Base-by-base conservation (phyloP, 306 rosid genomes). In the Quercus aquifolioides region DNA sequence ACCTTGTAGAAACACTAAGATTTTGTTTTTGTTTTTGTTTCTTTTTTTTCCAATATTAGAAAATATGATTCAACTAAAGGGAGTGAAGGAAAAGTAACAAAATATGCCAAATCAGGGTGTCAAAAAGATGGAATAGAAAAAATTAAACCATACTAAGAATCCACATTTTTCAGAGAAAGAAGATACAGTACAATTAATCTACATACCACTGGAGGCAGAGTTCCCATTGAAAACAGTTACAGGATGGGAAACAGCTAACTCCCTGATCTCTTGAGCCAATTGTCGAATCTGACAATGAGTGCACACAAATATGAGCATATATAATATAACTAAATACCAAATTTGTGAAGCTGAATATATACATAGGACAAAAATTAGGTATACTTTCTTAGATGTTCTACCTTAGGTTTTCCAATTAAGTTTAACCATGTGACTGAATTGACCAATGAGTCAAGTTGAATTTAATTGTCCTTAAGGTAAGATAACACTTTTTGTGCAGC, bases 251-350 rank as follows among this genome's bases (percentile, higher is more conserved):
- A 83, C 73, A 20, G 92, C 69, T 83, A 93, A 68, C 87, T 91
- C 97, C 81, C 87, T 87, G 79, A 91, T 93, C 89, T 90, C 94
- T 85, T 84, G 89, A 25, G 98, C 87, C 79, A 90, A 82, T 69
- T 93, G 90, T 55, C 89, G 94, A 79, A 93, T 85, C 97, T 93
- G 90, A 86, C 74, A 55, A 55, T 23, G 46, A 71, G 33, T 41
- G 57, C 20, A 82, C 21, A 79, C 18, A 46, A 49, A 18, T 10
- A 69, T 11, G 15, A 21, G 9, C 73, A 43, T 68, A 81, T 41
- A 41, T 41, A 8, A 41, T 18, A 55, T 35, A 8, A 71, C 70
- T 28, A 71, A 13, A 43, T 18, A 21, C 28, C 62, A 41, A 43
- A n/a, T 30, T 65, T 65, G 21, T 3, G 21, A 65, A 8, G 46